Evolutionary conservation across 2,329 filamentous ascomycete genomes (phyloP), one percentile per base, ranked within the genome.

Genomic region (Clarireedia sp.): DNA sequence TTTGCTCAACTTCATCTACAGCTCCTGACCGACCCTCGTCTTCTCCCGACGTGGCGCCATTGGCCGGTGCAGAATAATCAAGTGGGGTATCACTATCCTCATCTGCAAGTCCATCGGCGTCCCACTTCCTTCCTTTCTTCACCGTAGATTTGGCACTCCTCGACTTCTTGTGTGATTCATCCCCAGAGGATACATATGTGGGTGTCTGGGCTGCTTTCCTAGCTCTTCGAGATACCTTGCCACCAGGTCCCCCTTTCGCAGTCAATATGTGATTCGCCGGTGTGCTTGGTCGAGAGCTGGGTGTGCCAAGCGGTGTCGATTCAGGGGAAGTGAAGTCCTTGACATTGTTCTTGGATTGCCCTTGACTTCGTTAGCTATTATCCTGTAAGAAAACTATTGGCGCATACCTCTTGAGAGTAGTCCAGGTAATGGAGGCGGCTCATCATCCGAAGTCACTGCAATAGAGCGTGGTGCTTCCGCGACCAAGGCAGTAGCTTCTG

Each of bases 71-170:
- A n/a, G 94, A 99, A 72, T 97, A 99, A 73, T 99, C 94, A 36
- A 99, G 78, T 57, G 89, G 82, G 16, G 86, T 78, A 64, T 82
- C 83, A 58, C 89, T 87, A 56, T 86, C 82, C 56, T 90, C 92
- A 61, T 91, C 89, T 6, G 89, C 90, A 63, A 86, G 76, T 3
- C 94, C 94, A 68, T 96, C 89, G 5, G 87, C 89, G 66, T 91
- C 89, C 94, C 94, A 99, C 68, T 87, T 90, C 60, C 94, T 83
- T 64, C 89, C 89, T 70, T 90, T 91, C 76, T 97, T 97, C 8
- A 74, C 77, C 12, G 77, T 72, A 62, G 82, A 83, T 69, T 75
- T 67, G 62, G 65, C 67, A 45, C 71, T 75, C 70, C 83, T 89
- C 46, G 70, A 71, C 65, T 82, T 84, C 61, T 79, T 77, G 17